Evolutionary conservation across 495 filamentous ascomycete genomes (phyloP).

Genomic region (Parathielavia hyrcaniae): DNA sequence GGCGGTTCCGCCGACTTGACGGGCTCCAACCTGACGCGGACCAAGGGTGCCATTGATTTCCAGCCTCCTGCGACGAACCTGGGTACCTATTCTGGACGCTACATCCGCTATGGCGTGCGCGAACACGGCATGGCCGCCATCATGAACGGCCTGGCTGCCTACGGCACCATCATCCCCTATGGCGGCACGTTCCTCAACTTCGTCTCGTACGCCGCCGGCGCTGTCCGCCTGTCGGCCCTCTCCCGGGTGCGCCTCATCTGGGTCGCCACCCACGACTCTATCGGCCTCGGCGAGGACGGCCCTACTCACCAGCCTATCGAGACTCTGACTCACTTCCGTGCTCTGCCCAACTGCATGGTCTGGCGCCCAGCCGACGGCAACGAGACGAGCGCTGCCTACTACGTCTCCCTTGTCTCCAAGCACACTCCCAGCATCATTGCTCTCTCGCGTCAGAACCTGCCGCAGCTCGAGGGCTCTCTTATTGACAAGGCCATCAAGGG

Average conservation of each 20-base stretch:
- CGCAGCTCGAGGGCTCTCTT: slow-evolving; percentile 88
- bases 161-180: slow-evolving; percentile 90
- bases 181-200: slow-evolving; percentile 99
- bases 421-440: slow-evolving; percentile 89
- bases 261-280: slow-evolving; percentile 98
- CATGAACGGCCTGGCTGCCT: slow-evolving; percentile 95
- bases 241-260: slow-evolving; percentile 90
- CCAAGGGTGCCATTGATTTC: slow-evolving; percentile 97
- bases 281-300: slow-evolving; percentile 97
- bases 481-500: slow-evolving; percentile 86
- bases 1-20: slow-evolving; percentile 98
- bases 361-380: slow-evolving; percentile 99
- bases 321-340: slow-evolving; percentile 98
- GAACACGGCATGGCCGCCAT: slow-evolving; percentile 97
- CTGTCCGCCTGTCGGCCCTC: slow-evolving; percentile 87
- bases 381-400: slow-evolving; percentile 97
- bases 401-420: slow-evolving; percentile 84
- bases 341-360: slow-evolving; percentile 98
- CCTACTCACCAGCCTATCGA: slow-evolving; percentile 99
- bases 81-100: slow-evolving; percentile 84
- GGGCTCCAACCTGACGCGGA: slow-evolving; percentile 95
- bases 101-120: slow-evolving; percentile 94
- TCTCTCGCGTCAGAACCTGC: slow-evolving; percentile 95
- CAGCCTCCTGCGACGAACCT: slow-evolving; percentile 81
- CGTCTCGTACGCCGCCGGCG: slow-evolving; percentile 94